Evolutionary conservation across 371 early-diverging fungal genomes (phyloP).

Genomic region (Haplosporangium sp.): DNA sequence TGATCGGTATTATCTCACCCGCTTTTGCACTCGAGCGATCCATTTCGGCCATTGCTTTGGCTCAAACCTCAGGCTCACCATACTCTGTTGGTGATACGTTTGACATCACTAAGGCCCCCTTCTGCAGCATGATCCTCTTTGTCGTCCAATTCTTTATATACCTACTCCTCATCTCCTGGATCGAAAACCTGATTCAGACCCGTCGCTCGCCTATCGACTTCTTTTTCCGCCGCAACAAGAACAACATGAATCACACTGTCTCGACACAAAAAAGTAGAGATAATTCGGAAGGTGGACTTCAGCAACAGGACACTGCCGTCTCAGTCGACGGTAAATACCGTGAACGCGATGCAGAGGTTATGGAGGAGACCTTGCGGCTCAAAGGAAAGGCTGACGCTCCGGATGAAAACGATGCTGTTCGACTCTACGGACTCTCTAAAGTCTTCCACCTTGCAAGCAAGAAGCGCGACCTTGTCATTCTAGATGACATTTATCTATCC

Average conservation of each 20-base stretch:
- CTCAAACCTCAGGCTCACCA: constrained; percentile 26
- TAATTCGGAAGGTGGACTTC: background rate
- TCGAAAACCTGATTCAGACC: constrained; percentile 48
- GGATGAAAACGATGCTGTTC: constrained; percentile 55
- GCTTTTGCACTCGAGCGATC: constrained; percentile 57
- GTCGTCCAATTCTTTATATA: constrained; percentile 32
- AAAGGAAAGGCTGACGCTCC: constrained; percentile 14
- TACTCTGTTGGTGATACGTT: constrained; percentile 45
- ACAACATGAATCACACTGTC: background rate
- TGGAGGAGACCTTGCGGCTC: constrained; percentile 46
- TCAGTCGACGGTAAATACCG: constrained; percentile 43
- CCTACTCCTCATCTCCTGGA: constrained; percentile 29
- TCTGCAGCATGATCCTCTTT: constrained; percentile 45
- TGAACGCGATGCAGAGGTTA: constrained; percentile 40
- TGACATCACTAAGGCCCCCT: constrained; percentile 30
- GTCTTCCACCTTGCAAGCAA: constrained; percentile 30
- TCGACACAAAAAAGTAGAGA: background rate
- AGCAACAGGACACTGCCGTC: constrained; percentile 20
- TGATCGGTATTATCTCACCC: constrained; percentile 44
- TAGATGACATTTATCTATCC: constrained; percentile 53
- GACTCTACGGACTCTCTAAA: constrained; percentile 51
- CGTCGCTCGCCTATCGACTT: constrained; percentile 36
- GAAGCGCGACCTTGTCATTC: constrained; percentile 36
- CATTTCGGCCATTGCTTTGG: constrained; percentile 44
- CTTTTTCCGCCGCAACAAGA: constrained; percentile 12